Evolutionary conservation across 768 basidiomycete genomes (phyloP), one percentile per base, ranked within the genome.

Genomic region (Suillus spraguei): DNA sequence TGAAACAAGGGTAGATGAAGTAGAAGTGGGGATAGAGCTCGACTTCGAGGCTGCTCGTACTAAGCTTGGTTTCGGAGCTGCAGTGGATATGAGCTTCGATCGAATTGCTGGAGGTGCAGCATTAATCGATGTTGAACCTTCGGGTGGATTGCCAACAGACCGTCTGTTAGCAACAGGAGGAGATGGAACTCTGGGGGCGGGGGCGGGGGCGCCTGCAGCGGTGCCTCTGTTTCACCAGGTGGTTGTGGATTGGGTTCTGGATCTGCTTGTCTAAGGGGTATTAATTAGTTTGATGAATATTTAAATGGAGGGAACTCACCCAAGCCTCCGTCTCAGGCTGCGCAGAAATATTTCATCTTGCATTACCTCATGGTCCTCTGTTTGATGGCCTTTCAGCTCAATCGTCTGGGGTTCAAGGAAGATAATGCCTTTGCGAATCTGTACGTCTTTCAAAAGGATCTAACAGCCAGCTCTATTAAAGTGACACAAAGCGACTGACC

Each of bases 381-480:
- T 85, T 61, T 79, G 78, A 63, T 88, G 81, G 1, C 88, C 90
- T 65, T 87, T 80, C 62, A 91, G 70, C 3, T 76, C 78, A 7
- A 92, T 81, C 33, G 84, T 88, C 8, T 77, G 75, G 1, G 93
- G 92, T 67, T 94, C 89, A 7, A 98, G 85, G 63, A 91, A 88
- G 0, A 89, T 89, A 54, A 89, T 85, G 5, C 92, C 92, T 44
- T 84, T 80, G 24, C 88, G 84, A 35, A 94, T 81, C 32, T 79
- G 80, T 7, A 90, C 87, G 60, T 90, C 83, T 69, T 85, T 88
- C 42, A 97, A 77, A 36, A 89, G 71, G 70, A 95, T 77, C 92
- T 95, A 62, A 11, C 47, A 44, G 44, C 28, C 39, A 11, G 56
- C 33, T 58, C 24, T 24, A 41, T 58, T 6, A 42, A 58, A 47